These are phyloP conservation scores for Effrenium voratum DNA, from an alignment of 73 alveolate genomes.

Conservation along the genomic window DNA sequence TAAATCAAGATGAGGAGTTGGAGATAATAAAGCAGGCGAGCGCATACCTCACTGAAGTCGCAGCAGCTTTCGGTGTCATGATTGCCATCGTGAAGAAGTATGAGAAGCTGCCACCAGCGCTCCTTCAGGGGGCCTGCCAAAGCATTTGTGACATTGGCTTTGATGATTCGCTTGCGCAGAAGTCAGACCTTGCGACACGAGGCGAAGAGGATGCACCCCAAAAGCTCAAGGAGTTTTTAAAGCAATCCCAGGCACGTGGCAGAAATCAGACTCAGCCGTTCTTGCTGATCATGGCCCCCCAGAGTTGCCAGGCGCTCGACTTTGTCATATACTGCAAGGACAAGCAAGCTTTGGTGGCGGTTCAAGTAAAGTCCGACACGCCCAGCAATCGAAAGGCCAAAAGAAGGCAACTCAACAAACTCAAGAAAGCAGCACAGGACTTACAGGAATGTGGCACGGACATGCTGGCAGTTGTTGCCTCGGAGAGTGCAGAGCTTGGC, in stretches of 20 bases:
- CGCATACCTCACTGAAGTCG: conserved; percentile 57
- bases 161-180: conserved; percentile 38
- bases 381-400: neutral
- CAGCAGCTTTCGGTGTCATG: neutral
- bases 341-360: neutral
- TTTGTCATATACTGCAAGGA: conserved; percentile 45
- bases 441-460: no score
- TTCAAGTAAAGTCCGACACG: conserved; percentile 27
- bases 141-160: conserved; percentile 53
- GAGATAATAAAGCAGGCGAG: conserved; percentile 39
- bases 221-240: conserved; percentile 5
- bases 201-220: conserved; percentile 1
- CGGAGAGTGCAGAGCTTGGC: no score
- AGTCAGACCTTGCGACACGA: conserved; percentile 25
- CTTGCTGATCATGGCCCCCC: conserved; percentile 42
- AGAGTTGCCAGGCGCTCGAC: conserved; percentile 37
- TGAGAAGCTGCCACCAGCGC: conserved; percentile 51
- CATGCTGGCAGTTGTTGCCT: no score
- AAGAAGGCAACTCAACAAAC: neutral
- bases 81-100: conserved; percentile 38
- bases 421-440: conserved; percentile 36
- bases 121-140: neutral
- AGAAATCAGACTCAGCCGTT: neutral
- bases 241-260: conserved; percentile 17
- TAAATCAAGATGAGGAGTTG: neutral